Evolutionary conservation across 2,329 filamentous ascomycete species (phyloP).

Genomic region (Exophiala dermatitidis): DNA sequence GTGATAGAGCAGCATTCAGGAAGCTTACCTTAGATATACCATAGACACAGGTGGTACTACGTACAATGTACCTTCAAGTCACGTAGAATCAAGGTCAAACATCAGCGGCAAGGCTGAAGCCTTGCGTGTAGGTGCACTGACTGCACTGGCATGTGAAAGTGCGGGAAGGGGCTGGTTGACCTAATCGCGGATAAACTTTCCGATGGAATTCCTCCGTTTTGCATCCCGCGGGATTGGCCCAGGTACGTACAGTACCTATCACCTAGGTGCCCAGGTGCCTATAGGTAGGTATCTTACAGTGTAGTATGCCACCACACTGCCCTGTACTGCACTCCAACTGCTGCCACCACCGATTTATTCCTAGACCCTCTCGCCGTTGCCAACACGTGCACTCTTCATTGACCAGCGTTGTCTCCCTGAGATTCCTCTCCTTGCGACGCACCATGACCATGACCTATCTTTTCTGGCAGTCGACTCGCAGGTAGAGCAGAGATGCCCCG

Average conservation of each 20-base stretch:
- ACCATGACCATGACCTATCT: neutral
- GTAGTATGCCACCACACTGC: neutral
- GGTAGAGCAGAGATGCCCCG: slow-evolving; percentile 10
- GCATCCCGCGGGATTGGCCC: neutral
- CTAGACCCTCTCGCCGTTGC: neutral
- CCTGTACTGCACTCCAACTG: too few relatives aligned
- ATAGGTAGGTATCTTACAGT: neutral
- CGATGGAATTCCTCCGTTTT: neutral
- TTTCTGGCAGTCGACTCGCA: slow-evolving; percentile 13
- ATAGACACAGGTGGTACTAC: neutral
- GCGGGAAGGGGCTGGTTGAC: neutral
- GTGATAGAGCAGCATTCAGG: neutral
- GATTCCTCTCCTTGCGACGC: neutral
- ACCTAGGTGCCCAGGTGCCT: neutral
- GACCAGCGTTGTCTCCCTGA: slow-evolving; percentile 14
- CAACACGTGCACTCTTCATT: slow-evolving; percentile 17
- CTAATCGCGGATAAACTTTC: neutral
- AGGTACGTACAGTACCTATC: neutral
- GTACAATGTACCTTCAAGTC: neutral
- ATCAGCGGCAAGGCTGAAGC: neutral
- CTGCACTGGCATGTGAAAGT: too few relatives aligned
- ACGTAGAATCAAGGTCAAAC: neutral
- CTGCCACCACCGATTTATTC: neutral
- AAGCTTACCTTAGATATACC: neutral
- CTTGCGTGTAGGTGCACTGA: neutral